Evolutionary conservation across 2,329 filamentous ascomycete species (phyloP), one percentile per base, ranked within the genome.

Genomic region (Tolypocladium capitatum): DNA sequence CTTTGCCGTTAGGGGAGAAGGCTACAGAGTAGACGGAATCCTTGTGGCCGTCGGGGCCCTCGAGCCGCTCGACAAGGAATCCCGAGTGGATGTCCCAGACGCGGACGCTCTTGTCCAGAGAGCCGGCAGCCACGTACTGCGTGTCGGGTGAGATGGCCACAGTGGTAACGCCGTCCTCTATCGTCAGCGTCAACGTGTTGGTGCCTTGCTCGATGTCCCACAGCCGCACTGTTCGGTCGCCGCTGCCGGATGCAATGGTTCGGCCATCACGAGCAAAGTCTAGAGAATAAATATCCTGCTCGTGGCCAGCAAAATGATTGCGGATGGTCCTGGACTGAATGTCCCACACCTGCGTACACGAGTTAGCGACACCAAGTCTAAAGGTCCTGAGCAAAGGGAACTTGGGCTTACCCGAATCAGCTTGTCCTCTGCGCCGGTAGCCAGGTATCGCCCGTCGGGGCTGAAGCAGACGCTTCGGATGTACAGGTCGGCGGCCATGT

Each of bases 401-500:
- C 27, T 35, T 43, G 21, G 50, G 70, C 84, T 71, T 77, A 91
- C 89, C 59, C 92, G 77, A 63, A 98, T 97, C 60, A 95, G 78
- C 72, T 96, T 97, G 68, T 98, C 92, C 65, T 98, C 92, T 2
- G 92, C 92, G 63, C 92, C 92, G 16, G 92, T 98, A 5, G 92
- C 92, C 32, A 98, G 78, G 58, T 88, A 95, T 60, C 85, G 84
- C 51, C 92, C 91, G 64, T 97, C 90, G 13, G 92, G 92, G 63
- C 91, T 97, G 75, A 98, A 98, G 74, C 92, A 98, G 47, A 98
- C 92, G 60, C 91, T 97, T 58, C 92, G 76, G 58, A 98, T 98
- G 67, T 97, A 98, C 31, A 98, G 74, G 67, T 98, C 92, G 28
- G 91, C 90, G 47, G 86, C 83, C 57, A 90, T 82, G 55, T 94